A percentile compares a stretch with the other conserved stretches of the same genome.
Conservation (phyloP, 345 rosid genomes). For the Salix udensis region DNA sequence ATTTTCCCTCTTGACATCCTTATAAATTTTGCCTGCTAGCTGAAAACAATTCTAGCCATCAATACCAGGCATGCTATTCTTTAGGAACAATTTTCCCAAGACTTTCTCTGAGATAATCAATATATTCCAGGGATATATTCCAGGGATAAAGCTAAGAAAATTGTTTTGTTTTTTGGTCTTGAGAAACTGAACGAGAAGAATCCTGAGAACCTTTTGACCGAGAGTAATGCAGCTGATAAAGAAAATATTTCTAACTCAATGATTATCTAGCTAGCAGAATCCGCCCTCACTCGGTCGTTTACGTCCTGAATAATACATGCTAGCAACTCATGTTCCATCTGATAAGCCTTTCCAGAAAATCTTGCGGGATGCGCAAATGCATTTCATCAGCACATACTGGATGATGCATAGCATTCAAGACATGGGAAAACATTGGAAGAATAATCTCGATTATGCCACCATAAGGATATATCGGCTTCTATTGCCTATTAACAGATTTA, state of each 20-base stretch:
- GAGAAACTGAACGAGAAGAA: not conserved
- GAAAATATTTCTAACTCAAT: not conserved
- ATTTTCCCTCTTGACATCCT: not conserved
- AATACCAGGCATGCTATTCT: not conserved
- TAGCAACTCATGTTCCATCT: not conserved
- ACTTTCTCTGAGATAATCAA: not conserved
- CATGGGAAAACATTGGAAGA: not conserved
- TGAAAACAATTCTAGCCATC: not conserved
- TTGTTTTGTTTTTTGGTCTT: not conserved
- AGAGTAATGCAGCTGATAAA: not conserved
- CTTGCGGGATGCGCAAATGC: not conserved
- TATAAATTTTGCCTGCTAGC: not conserved
- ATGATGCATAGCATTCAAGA: not conserved
- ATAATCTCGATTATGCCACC: constrained; percentile 2
- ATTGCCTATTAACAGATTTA: not conserved
- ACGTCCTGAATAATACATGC: not conserved
- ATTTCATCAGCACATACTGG: not conserved
- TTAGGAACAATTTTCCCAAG: not conserved
- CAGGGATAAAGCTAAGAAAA: not conserved
- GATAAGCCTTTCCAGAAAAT: not conserved
- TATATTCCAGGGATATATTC: no score
- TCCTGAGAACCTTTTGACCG: not conserved
- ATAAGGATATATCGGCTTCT: not conserved
- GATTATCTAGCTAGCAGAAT: not conserved
- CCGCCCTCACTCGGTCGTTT: not conserved